phyloP scores from a whole-genome alignment of 192 early-diverging fungal genomes.

The Borealophlyctis nickersoniae region DNA sequence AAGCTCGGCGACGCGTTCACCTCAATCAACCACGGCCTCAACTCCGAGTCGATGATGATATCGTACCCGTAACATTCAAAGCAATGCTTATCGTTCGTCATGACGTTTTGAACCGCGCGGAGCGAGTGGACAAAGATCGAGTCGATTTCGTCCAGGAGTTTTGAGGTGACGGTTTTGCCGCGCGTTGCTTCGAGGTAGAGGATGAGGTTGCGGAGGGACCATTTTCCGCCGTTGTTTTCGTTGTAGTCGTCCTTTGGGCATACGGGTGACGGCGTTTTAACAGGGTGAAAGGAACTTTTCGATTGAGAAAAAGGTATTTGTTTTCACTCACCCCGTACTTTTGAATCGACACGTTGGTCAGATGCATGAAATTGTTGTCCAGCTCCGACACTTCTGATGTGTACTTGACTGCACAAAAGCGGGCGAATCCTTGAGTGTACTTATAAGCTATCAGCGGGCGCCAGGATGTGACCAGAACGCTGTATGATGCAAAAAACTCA shows the following conservation, averaged over 20 bases:
- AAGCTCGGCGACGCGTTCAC: conserved; percentile 55
- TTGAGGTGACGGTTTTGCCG: conserved; percentile 32
- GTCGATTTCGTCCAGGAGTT: conserved; percentile 51
- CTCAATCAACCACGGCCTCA: conserved; percentile 60
- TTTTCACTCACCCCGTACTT: conserved; percentile 46
- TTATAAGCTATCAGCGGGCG: conserved; percentile 55
- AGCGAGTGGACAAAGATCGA: conserved; percentile 53
- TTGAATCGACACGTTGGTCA: conserved; percentile 61
- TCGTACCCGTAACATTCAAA: conserved; percentile 63
- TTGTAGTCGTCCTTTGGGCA: conserved; percentile 52
- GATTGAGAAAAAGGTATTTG: conserved; percentile 1
- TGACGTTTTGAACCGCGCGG: conserved; percentile 46
- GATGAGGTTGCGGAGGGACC: conserved; percentile 48
- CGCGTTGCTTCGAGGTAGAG: conserved; percentile 47
- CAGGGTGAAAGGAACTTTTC: neutral
- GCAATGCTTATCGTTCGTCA: conserved; percentile 52
- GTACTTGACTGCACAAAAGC: conserved; percentile 55
- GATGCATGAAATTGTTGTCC: conserved; percentile 59
- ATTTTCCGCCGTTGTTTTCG: conserved; percentile 58
- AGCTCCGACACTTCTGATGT: conserved; percentile 46
- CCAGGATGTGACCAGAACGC: conserved; percentile 56
- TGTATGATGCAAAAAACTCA: conserved; percentile 17
- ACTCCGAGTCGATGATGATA: conserved; percentile 48
- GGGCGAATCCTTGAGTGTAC: conserved; percentile 48
- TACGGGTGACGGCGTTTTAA: neutral